Percentiles rank a stretch among this genome's conserved stretches.
Evolutionary conservation across 345 rosid species (phyloP).

Genomic region (Eucalyptus fibrosa): DNA sequence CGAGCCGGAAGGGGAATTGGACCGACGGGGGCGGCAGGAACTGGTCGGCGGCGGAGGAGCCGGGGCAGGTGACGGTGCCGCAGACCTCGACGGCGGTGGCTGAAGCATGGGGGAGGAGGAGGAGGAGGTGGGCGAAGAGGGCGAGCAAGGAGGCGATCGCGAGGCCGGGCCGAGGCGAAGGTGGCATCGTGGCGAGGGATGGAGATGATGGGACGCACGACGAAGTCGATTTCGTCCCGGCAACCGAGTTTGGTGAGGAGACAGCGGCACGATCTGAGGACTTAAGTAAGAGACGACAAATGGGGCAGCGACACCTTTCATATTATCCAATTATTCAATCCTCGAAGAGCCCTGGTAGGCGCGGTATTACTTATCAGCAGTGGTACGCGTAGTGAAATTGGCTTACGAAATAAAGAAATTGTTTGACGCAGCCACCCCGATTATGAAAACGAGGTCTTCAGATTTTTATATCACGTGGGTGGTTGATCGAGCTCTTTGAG

Average conservation of each 20-base stretch:
- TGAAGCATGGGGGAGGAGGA: not conserved
- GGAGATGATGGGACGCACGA: not conserved
- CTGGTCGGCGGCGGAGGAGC: not conserved
- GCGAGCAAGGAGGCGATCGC: not conserved
- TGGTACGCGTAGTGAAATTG: not conserved
- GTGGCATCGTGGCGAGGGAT: not conserved
- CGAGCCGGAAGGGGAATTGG: slow-evolving; percentile 33
- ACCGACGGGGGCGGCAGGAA: not conserved
- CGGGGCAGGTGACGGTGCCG: not conserved
- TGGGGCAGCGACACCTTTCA: not conserved
- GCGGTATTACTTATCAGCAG: not conserved
- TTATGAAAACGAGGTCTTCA: not conserved
- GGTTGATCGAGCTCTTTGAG: not conserved
- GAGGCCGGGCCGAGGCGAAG: not conserved
- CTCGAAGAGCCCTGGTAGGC: not conserved
- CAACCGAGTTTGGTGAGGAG: not conserved
- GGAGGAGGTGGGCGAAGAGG: not conserved
- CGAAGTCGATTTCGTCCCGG: not conserved
- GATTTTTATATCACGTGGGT: not conserved
- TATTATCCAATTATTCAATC: not conserved
- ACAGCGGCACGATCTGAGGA: not conserved
- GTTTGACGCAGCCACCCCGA: not conserved
- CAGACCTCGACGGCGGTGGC: not conserved
- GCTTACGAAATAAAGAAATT: not conserved
- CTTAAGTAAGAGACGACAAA: not conserved